Base-by-base conservation (phyloP, 2,329 filamentous ascomycete species). In the Akanthomyces uredinophilus region DNA sequence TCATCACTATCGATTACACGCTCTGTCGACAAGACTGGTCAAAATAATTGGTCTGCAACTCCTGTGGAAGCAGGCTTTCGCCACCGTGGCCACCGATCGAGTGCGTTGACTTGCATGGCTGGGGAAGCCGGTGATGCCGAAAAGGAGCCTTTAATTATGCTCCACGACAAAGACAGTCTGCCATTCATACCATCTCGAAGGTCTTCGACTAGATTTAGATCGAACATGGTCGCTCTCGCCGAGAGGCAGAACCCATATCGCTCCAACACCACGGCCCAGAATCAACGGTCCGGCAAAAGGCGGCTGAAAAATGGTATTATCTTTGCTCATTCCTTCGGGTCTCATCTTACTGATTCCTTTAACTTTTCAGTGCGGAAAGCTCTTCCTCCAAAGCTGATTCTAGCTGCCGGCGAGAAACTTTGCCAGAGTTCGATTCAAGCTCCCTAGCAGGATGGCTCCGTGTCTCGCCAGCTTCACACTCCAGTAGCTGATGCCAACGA, bases 1-100 rank as follows among this genome's bases (percentile, higher is more conserved):
- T 61, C 69, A 18, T 74, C 72, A 10, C 53, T 73, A 10, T 66
- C 69, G 1, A 50, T 66, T 14, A 53, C 68, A 27, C 65, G 67
- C 20, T 24, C 41, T 5, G 57, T 3, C 5, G 2, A n/a, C 24
- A 16, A 52, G 5, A 16, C 13, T 32, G 11, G 29, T 14, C 5
- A 14, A 27, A 4, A 27, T 29, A 7, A 41, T 8, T 5, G n/a
- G 3, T n/a, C 44, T n/a, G 3, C 37, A 2, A 2, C 13, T 8
- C 18, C 24, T 18, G 18, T n/a, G 18, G 46, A 52, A 8, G 5
- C 4, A 16, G 14, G 5, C 6, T 2, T 14, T 16, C 50, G 50
- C n/a, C 43, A n/a, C 20, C 29, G 27, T 7, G 14, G 18, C 29
- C 41, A 20, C 20, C 47, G 29, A 20, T 16, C 16, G 7, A 46